Percentiles rank a stretch among this genome's conserved stretches.
These are phyloP conservation scores for Eleusine indica DNA, from an alignment of 176 grass and related monocot genomes.

Conservation along the genomic window DNA sequence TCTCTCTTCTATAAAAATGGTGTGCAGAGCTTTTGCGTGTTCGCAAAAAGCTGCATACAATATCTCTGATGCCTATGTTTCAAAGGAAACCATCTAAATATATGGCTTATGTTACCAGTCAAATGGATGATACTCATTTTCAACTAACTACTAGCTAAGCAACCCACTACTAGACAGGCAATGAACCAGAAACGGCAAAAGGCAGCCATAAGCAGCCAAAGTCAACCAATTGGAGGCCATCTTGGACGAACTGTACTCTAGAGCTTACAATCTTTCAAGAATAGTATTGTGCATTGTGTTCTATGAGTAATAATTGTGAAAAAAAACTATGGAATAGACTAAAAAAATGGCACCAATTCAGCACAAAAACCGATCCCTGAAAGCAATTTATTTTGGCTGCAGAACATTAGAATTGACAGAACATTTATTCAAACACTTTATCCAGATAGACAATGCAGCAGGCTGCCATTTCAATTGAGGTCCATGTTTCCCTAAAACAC, in stretches of 20 bases:
- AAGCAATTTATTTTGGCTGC: background rate
- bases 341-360: background rate
- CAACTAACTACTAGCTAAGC: background rate
- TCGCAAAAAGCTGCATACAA: background rate
- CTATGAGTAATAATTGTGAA: background rate
- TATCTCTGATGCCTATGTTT: background rate
- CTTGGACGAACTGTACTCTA: background rate
- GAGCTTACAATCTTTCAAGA: background rate
- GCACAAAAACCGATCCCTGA: background rate
- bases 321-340: background rate
- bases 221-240: background rate
- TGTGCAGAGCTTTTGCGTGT: too few relatives aligned
- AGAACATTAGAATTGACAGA: background rate
- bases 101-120: background rate
- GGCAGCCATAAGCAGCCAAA: background rate
- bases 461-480: background rate
- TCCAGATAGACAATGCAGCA: background rate
- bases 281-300: background rate
- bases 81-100: background rate
- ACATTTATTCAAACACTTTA: background rate
- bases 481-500: background rate
- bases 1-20: too few relatives aligned
- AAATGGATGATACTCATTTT: slow-evolving; percentile 1
- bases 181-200: background rate
- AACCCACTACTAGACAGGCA: background rate